These are phyloP conservation scores for Lentinus tigrinus DNA, from an alignment of 768 basidiomycete genomes.

Conservation along the genomic window DNA sequence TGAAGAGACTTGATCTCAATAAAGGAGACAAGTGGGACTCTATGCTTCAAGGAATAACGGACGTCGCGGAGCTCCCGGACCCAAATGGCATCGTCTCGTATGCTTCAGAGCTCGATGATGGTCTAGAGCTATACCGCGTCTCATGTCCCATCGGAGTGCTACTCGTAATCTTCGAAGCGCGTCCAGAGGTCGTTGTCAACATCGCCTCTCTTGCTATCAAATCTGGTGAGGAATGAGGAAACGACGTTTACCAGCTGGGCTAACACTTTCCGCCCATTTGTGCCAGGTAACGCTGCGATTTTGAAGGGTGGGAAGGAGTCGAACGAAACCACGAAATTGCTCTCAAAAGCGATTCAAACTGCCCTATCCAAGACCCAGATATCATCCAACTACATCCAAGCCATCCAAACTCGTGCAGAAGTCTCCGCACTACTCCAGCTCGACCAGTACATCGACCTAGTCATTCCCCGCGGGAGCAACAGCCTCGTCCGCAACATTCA, in stretches of 20 bases:
- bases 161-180: slow-evolving; percentile 94
- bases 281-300: slow-evolving; percentile 90
- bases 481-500: slow-evolving; percentile 87
- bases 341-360: slow-evolving; percentile 76
- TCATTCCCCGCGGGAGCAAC: slow-evolving; percentile 95
- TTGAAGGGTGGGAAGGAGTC: slow-evolving; percentile 98
- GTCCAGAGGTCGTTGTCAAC: slow-evolving; percentile 97
- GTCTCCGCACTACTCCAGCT: slow-evolving; percentile 83
- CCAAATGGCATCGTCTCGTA: slow-evolving; percentile 87
- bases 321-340: slow-evolving; percentile 68
- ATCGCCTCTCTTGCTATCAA: slow-evolving; percentile 96
- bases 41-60: slow-evolving; percentile 87
- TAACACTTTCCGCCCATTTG: no score
- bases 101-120: slow-evolving; percentile 86
- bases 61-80: slow-evolving; percentile 83
- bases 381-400: slow-evolving; percentile 82
- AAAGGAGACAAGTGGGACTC: slow-evolving; percentile 89
- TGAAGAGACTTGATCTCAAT: slow-evolving; percentile 82
- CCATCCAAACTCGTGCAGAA: slow-evolving; percentile 88
- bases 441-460: slow-evolving; percentile 93
- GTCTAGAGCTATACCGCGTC: slow-evolving; percentile 86
- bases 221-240: slow-evolving; percentile 67
- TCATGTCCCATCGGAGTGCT: slow-evolving; percentile 97
- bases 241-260: no score
- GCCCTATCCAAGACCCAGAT: slow-evolving; percentile 74